These are phyloP conservation scores for Tetradesmus obliquus DNA, from an alignment of 139 green algal species.

Conservation along the genomic window DNA sequence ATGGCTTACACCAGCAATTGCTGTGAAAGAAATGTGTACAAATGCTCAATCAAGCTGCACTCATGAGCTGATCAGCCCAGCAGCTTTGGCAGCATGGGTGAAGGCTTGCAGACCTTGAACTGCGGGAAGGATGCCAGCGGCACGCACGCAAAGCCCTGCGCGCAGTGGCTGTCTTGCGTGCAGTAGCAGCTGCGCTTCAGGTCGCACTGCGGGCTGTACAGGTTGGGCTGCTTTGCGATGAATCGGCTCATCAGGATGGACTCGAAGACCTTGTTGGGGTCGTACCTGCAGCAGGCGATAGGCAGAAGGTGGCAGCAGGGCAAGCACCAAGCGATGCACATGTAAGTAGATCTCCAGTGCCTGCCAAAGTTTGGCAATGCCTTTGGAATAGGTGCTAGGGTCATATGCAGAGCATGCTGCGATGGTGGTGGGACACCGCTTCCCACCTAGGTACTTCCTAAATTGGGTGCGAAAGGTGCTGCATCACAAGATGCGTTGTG, in stretches of 20 bases:
- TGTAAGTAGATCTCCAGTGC: neutral
- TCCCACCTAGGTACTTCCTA: no score
- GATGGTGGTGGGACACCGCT: no score
- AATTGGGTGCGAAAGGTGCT: no score
- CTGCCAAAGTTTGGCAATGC: neutral
- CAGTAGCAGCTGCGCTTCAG: slow-evolving; percentile 32
- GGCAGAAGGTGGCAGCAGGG: neutral
- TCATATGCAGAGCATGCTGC: no score
- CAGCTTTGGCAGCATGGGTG: neutral
- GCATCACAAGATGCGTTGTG: no score
- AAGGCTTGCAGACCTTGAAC: slow-evolving; percentile 40
- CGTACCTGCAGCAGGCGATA: slow-evolving; percentile 15
- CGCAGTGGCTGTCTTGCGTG: slow-evolving; percentile 42
- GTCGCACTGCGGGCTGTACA: slow-evolving; percentile 22
- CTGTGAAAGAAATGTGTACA: no score
- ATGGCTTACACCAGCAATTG: no score
- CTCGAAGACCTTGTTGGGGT: slow-evolving; percentile 38
- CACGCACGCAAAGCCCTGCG: slow-evolving; percentile 9
- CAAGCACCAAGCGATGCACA: neutral
- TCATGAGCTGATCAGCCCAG: slow-evolving; percentile 21
- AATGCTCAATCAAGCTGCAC: no score
- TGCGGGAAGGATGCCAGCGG: slow-evolving; percentile 16
- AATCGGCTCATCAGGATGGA: slow-evolving; percentile 22
- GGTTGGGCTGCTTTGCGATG: neutral
- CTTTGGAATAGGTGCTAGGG: no score